These are phyloP conservation scores for Acanthamoeba triangularis DNA, from an alignment of 208 protist genomes.

Conservation along the genomic window DNA sequence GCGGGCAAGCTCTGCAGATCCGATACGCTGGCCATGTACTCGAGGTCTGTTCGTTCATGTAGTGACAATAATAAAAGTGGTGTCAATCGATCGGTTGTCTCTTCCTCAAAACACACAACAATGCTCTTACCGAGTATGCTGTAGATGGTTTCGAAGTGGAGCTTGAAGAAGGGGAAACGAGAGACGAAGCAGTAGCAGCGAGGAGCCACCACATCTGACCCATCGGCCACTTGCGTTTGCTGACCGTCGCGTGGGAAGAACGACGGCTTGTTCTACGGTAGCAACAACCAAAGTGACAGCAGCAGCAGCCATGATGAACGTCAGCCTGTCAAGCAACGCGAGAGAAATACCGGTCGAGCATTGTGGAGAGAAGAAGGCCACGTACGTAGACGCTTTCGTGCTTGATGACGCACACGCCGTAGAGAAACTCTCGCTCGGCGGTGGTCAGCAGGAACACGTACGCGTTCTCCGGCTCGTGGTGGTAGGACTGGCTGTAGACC, in stretches of 20 bases:
- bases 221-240: background rate
- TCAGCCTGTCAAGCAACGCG: background rate
- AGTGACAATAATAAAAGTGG: background rate
- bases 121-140: conserved; percentile 17
- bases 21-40: conserved; percentile 60
- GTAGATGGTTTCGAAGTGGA: conserved; percentile 59
- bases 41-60: background rate
- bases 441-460: conserved; percentile 63
- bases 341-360: background rate
- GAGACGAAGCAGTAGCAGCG: conserved; percentile 65
- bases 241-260: background rate
- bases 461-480: conserved; percentile 55
- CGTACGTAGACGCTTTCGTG: conserved; percentile 47
- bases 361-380: background rate
- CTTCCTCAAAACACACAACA: background rate
- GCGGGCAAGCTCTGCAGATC: conserved; percentile 5
- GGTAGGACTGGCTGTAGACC: conserved; percentile 61
- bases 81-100: no score
- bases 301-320: background rate
- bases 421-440: conserved; percentile 29
- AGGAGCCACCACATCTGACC: conserved; percentile 25
- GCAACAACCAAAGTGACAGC: background rate
- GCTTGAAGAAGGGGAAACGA: conserved; percentile 68
- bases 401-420: conserved; percentile 63
- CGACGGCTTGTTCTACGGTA: conserved; percentile 42